These are phyloP conservation scores for Ustilago xerochloae DNA, from an alignment of 1,284 basidiomycete species.

Conservation along the genomic window DNA sequence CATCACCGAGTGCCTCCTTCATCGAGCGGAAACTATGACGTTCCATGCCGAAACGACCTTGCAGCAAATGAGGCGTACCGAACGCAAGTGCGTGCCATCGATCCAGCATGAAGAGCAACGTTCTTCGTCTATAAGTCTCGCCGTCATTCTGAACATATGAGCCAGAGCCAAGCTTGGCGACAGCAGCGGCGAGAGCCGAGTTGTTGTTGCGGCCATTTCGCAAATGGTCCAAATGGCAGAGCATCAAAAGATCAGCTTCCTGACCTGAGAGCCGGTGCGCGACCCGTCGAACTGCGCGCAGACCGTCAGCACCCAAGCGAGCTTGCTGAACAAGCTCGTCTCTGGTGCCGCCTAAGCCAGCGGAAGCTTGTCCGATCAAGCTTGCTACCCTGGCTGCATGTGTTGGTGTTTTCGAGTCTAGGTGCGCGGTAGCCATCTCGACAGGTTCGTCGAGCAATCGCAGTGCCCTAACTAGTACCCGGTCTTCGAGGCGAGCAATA, in stretches of 20 bases:
- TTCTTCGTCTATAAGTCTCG: constrained; percentile 39
- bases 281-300: constrained; percentile 32
- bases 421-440: constrained; percentile 19
- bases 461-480: constrained; percentile 27
- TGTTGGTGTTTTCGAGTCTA: constrained; percentile 10
- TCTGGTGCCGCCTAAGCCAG: constrained; percentile 22
- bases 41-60: constrained; percentile 44
- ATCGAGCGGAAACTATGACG: constrained; percentile 36
- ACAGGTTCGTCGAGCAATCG: constrained; percentile 31
- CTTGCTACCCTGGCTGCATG: constrained; percentile 29
- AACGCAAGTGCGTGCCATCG: constrained; percentile 53
- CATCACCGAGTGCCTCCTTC: constrained; percentile 38
- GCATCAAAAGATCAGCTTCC: constrained; percentile 53
- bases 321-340: constrained; percentile 18
- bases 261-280: constrained; percentile 26
- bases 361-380: constrained; percentile 38
- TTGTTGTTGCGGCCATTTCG: constrained; percentile 50
- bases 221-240: constrained; percentile 51
- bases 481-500: constrained; percentile 32
- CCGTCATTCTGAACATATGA: constrained; percentile 13
- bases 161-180: constrained; percentile 49
- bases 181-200: constrained; percentile 49
- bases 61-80: constrained; percentile 40
- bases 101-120: constrained; percentile 50
- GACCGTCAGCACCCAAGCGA: constrained; percentile 3